Evolutionary conservation across 2,329 filamentous ascomycete genomes (phyloP), one percentile per base, ranked within the genome.

Genomic region (Aspergillus fumigatus): DNA sequence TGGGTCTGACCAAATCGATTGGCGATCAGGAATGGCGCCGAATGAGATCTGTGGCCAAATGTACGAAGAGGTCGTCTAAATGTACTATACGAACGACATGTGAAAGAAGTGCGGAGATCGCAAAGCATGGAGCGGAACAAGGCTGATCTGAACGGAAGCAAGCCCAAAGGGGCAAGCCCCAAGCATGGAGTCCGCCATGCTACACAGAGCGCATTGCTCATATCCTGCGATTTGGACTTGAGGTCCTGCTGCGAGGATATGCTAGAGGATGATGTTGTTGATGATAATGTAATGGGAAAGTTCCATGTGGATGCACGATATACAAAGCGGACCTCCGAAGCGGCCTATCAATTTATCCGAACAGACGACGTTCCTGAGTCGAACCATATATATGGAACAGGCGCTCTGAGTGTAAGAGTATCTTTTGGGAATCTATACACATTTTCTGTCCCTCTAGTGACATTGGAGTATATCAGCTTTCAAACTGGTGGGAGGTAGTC

Each of bases 181-280:
- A 63, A 61, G 66, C 75, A 76, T 66, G 74, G 67, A 53, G 66
- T 63, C 63, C 73, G 71, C 75, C 74, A 76, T 72, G 71, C 67
- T 67, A 71, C 60, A 60, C 70, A 68, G 63, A 72, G 64, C 59
- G 65, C 75, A 76, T 74, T 73, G 68, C 68, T 77, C 75, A 77
- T 77, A 65, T 70, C 70, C 66, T 61, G 63, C 59, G 50, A 62
- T 56, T 62, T 53, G 53, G 49, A 55, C 51, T 38, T 23, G 40
- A 57, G 51, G 40, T 40, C 53, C 38, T 48, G 38, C 21, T 53
- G 17, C 48, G 26, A 47, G 50, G 40, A 25, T 21, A 26, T 14
- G 40, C 3, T 21, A 43, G 10, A 47, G 2, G 48, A 29, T 26
- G 47, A 35, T 29, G 21, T 23, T 49, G 56, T 25, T 48, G 35